Base-by-base conservation (phyloP, 352 stramenopile species). In the Globisporangium megalacanthum region DNA sequence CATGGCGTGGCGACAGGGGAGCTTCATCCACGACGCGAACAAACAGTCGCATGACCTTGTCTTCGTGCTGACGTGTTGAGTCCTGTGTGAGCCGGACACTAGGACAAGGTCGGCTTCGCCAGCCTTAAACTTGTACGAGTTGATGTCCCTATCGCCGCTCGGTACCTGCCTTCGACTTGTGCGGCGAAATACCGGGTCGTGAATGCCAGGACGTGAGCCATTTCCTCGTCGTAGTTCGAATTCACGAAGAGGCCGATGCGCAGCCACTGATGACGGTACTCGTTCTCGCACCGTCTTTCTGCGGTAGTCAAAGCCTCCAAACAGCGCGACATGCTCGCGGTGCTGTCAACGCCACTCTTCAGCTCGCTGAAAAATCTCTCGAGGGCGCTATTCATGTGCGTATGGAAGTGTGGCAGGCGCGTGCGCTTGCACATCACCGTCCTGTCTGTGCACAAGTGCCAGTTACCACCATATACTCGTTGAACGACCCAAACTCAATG, bases 291-390 rank as follows among this genome's bases (percentile, higher is more conserved):
- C 1, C 39, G 39, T 17, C 39, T 15, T 1, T 19, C 39, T 4
- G 9, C 39, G 0, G 39, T 10, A 6, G 17, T 45, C 39, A 45
- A 13, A 1, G 39, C 39, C 11, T 45, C 39, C 9, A 45, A 17
- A 17, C 9, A 45, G 5, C 11, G 9, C 39, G 5, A 13, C 39
- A 45, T 45, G 54, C 65, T 65, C 5, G 29, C 62, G 13, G 6
- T 17, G 14, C 42, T n/a, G 3, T 42, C 54, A 0, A 67, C 36
- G 0, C 19, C 41, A 8, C 57, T 46, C 55, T 75, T 69, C 5
- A 71, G 58, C 45, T 70, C 68, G 0, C 64, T 66, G 20, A 73
- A 75, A 6, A 64, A 73, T 0, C 8, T 66, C 39, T 79, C 62
- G 0, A 73, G n/a, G n/a, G 39, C 0, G 46, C 72, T 79, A 35